These are phyloP conservation scores for Phytophthora nicotianae DNA, from an alignment of 352 stramenopile genomes.

Conservation along the genomic window DNA sequence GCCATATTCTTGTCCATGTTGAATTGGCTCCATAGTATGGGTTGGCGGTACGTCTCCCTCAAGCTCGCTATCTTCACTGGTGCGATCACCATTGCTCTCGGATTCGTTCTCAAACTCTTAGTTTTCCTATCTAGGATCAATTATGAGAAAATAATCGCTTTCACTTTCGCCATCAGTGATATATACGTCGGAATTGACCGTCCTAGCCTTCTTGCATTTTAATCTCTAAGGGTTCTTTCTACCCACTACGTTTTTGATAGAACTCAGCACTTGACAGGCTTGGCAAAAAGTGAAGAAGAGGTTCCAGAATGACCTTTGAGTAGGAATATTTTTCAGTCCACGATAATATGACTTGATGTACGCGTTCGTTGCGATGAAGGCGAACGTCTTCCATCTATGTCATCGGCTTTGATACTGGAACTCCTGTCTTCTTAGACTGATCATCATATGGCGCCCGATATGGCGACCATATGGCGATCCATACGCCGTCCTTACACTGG, in stretches of 20 bases:
- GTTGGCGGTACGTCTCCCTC: neutral
- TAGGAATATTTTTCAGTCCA: neutral
- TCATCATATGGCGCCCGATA: no score
- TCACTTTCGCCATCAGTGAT: neutral
- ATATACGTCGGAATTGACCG: neutral
- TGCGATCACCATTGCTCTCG: neutral
- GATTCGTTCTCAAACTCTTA: neutral
- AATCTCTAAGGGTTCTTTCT: neutral
- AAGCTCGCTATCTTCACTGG: neutral
- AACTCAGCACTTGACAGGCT: neutral
- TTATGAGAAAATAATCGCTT: neutral
- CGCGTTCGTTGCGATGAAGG: neutral
- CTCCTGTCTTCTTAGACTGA: neutral
- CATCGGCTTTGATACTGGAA: neutral
- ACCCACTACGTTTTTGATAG: neutral
- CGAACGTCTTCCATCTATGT: neutral
- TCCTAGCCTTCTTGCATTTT: neutral
- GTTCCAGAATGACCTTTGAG: neutral
- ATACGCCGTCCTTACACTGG: neutral
- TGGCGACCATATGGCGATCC: neutral
- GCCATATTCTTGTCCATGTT: neutral
- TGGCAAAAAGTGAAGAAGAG: neutral
- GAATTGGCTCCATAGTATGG: neutral
- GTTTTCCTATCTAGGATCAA: neutral
- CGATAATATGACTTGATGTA: neutral